Conservation (phyloP, 768 basidiomycete genomes). For the Hydnomerulius pinastri region DNA sequence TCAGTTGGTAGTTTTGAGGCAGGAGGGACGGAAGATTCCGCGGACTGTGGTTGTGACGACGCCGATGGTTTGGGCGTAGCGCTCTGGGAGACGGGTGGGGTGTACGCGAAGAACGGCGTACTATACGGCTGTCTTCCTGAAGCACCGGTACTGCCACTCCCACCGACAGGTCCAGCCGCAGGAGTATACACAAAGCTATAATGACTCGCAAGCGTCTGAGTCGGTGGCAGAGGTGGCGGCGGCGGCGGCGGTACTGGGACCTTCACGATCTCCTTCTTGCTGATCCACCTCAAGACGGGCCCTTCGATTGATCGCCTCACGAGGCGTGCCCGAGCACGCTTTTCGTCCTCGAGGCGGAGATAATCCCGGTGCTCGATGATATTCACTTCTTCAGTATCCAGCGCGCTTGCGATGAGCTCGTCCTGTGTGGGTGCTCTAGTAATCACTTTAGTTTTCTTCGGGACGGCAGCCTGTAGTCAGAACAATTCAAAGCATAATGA, state of each 20-base stretch:
- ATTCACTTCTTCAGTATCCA: conserved; percentile 88
- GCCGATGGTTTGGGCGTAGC: conserved; percentile 7
- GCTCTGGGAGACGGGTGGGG: conserved; percentile 14
- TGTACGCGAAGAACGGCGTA: conserved; percentile 29
- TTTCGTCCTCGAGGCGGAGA: conserved; percentile 79
- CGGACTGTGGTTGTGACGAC: neutral
- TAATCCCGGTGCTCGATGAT: conserved; percentile 77
- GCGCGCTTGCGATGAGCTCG: conserved; percentile 80
- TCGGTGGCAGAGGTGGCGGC: conserved; percentile 37
- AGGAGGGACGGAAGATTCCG: neutral
- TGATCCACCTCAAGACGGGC: conserved; percentile 72
- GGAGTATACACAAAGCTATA: conserved; percentile 24
- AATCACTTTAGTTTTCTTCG: conserved; percentile 60
- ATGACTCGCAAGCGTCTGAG: conserved; percentile 15
- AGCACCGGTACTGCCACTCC: neutral
- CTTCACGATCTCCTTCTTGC: conserved; percentile 58
- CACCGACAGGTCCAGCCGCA: neutral
- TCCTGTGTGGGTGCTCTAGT: conserved; percentile 67
- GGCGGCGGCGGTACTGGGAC: conserved; percentile 33
- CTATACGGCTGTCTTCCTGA: conserved; percentile 23
- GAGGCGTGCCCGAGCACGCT: conserved; percentile 62
- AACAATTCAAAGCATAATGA: no score
- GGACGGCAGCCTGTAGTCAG: conserved; percentile 52
- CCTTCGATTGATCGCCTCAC: conserved; percentile 64
- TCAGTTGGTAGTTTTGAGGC: no score